phyloP scores from a whole-genome alignment of 148 eudicot species.

The Vaccinium vitisidaea region DNA sequence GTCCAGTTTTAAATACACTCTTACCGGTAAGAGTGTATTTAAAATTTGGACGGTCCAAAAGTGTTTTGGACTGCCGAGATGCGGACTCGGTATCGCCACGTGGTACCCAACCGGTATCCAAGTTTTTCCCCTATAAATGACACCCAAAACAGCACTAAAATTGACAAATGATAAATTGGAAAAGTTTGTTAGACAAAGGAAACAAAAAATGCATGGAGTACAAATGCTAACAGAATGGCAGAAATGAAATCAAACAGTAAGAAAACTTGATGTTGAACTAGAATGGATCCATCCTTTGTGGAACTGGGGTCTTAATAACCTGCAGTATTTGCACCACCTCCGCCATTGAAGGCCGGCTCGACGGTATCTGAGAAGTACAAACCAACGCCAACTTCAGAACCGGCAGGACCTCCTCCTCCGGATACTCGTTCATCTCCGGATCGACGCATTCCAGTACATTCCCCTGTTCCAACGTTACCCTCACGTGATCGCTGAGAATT shows the following conservation, averaged over 20 bases:
- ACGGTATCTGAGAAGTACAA: conserved; percentile 90
- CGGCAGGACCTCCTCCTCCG: conserved; percentile 88
- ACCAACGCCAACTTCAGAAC: conserved; percentile 85
- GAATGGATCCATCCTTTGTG: conserved; percentile 51
- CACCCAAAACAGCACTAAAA: neutral
- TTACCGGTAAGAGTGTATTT: no score
- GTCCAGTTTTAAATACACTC: no score
- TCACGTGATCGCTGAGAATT: conserved; percentile 71
- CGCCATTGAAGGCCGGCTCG: conserved; percentile 94
- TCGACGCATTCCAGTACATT: conserved; percentile 78
- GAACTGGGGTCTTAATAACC: conserved; percentile 81
- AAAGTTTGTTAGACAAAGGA: neutral
- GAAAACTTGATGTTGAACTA: conserved; percentile 7
- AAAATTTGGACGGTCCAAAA: no score
- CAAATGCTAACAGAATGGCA: neutral
- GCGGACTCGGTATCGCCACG: no score
- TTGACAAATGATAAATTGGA: neutral
- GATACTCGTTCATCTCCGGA: conserved; percentile 60
- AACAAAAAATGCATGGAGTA: neutral
- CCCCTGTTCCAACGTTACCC: conserved; percentile 72
- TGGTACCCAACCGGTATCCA: no score
- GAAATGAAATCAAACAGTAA: neutral
- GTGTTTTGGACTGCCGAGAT: no score
- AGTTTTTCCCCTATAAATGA: neutral
- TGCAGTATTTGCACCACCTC: conserved; percentile 94